phyloP scores from a whole-genome alignment of 1,284 basidiomycete species.

The Macrocybe sp. region DNA sequence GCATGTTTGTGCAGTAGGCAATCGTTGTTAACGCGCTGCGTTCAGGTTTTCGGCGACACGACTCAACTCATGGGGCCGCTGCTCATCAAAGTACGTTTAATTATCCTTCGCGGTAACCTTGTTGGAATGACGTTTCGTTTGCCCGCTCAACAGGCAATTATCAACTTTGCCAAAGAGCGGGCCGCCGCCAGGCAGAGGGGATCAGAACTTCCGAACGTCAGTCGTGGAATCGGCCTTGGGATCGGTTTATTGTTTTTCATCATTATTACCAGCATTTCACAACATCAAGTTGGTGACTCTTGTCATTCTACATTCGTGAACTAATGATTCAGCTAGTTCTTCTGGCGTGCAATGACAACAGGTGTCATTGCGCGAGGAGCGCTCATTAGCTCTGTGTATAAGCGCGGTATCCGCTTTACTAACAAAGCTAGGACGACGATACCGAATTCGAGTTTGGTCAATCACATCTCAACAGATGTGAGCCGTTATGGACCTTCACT shows the following conservation, averaged over 20 bases:
- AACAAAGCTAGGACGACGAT: slow-evolving; percentile 62
- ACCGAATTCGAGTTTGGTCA: slow-evolving; percentile 67
- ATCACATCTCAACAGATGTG: slow-evolving; percentile 71
- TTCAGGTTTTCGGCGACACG: slow-evolving; percentile 50
- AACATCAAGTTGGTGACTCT: slow-evolving; percentile 48
- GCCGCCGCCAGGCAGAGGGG: slow-evolving; percentile 28
- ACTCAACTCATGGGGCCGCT: slow-evolving; percentile 63
- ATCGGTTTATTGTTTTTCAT: slow-evolving; percentile 66
- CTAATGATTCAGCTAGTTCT: slow-evolving; percentile 43
- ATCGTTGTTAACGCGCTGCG: not conserved
- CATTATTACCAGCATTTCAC: slow-evolving; percentile 50
- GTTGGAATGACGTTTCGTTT: not conserved
- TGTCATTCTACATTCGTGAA: slow-evolving; percentile 4
- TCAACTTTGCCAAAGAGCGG: slow-evolving; percentile 59
- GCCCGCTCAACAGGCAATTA: slow-evolving; percentile 42
- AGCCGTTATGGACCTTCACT: slow-evolving; percentile 16
- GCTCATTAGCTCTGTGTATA: slow-evolving; percentile 73
- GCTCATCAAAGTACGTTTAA: slow-evolving; percentile 44
- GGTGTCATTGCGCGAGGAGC: slow-evolving; percentile 70
- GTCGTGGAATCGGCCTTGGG: slow-evolving; percentile 67
- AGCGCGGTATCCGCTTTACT: slow-evolving; percentile 61
- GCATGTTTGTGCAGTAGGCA: not conserved
- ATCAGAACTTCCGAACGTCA: slow-evolving; percentile 41
- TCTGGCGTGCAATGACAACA: slow-evolving; percentile 71
- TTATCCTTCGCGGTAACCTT: no score